These are phyloP conservation scores for Pseudogymnoascus sp. DNA, from an alignment of 2,329 filamentous ascomycete species.

Conservation along the genomic window DNA sequence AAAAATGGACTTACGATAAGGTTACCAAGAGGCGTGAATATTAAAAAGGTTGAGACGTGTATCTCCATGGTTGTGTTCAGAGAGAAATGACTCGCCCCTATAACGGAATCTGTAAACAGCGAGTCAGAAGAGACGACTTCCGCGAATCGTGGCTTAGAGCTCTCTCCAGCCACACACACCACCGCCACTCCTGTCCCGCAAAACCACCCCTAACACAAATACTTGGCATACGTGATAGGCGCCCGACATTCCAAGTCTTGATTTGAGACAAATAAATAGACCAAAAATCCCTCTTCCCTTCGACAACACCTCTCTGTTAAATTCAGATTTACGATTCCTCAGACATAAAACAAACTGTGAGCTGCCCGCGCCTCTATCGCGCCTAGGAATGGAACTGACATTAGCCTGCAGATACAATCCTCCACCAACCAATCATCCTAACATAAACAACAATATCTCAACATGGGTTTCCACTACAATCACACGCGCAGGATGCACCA, in stretches of 20 bases:
- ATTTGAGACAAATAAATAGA: neutral
- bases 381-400: neutral
- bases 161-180: neutral
- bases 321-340: neutral
- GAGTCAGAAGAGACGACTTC: neutral
- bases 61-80: neutral
- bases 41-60: neutral
- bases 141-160: neutral
- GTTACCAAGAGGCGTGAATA: neutral
- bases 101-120: neutral
- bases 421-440: neutral
- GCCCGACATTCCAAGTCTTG: neutral
- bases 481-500: conserved; percentile 18
- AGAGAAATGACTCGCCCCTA: neutral
- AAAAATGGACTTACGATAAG: neutral
- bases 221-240: conserved; percentile 1
- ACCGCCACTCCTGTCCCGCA: neutral
- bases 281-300: neutral
- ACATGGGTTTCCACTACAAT: conserved; percentile 13
- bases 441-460: neutral
- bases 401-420: neutral
- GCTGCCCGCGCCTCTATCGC: neutral
- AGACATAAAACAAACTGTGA: neutral
- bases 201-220: neutral
- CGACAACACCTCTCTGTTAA: neutral